Base-by-base conservation (phyloP, 257 asterid species). In the Fraxinus pennsylvanica region DNA sequence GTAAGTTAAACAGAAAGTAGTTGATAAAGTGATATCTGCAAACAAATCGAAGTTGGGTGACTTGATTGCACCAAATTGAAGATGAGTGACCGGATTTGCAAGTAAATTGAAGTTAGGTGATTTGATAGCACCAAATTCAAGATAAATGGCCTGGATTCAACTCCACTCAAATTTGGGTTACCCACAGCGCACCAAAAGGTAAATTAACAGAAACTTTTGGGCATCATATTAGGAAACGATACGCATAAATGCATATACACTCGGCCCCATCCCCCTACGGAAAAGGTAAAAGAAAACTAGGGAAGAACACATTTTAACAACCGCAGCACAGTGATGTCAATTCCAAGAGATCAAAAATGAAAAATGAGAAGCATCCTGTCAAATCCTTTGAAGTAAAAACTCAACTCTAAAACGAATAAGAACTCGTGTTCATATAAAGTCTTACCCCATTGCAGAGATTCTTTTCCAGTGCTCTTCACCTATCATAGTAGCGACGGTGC, bases 371-470 rank as follows among this genome's bases (percentile, higher is more conserved):
- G 22, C 65, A n/a, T 1, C 9, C 9, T 54, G 6, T 47, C 5
- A 14, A 47, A 14, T 13, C 57, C 27, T 54, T n/a, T 54, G 1
- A 54, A n/a, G n/a, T 54, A n/a, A 43, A 2, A 54, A 54, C 9
- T 5, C 4, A 6, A n/a, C 65, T 54, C 27, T n/a, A n/a, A 54
- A 5, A 19, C 15, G 17, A 57, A 2, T 9, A 25, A 27, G 35
- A 63, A n/a, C 73, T 12, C 15, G 6, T 29, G 5, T 38, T 19
- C 32, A 59, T 25, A 6, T 12, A 14, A 14, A 14, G 39, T 19
- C 87, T 84, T 85, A 95, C 99, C 99, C 99, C 98, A 95, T 61
- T 93, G 99, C 65, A 91, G 73, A n/a, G 99, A 87, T 78, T 95
- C 98, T 85, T 91, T 93, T 63, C 99, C 97, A 12, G 96, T 93